These are phyloP conservation scores for Berberis thunbergii DNA, from an alignment of 164 flowering plant species.

Conservation along the genomic window DNA sequence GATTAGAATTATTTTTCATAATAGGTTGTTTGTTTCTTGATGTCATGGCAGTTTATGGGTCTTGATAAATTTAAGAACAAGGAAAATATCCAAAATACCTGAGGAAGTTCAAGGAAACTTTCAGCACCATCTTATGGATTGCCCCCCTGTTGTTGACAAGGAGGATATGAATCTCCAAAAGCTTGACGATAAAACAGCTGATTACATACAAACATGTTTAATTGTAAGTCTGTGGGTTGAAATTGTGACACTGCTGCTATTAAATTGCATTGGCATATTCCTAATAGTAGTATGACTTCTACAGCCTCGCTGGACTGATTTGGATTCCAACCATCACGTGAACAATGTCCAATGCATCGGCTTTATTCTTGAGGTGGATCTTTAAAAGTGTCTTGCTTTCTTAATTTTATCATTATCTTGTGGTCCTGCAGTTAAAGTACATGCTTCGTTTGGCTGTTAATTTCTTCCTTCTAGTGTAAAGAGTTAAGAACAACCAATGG, in stretches of 20 bases:
- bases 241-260: not conserved
- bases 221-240: slow-evolving; percentile 37
- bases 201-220: slow-evolving; percentile 51
- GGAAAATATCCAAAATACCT: slow-evolving; percentile 72
- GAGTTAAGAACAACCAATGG: no score
- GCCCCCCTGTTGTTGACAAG: slow-evolving; percentile 53
- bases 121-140: slow-evolving; percentile 24
- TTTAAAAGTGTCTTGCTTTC: not conserved
- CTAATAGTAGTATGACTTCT: not conserved
- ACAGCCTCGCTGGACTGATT: slow-evolving; percentile 86
- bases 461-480: no score
- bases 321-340: slow-evolving; percentile 92
- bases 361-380: slow-evolving; percentile 83
- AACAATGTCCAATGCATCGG: slow-evolving; percentile 87
- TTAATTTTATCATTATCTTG: not conserved
- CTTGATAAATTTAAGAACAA: slow-evolving; percentile 76
- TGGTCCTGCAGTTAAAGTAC: no score
- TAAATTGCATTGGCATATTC: not conserved
- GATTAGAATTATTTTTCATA: not conserved
- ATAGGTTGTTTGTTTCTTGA: not conserved
- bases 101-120: slow-evolving; percentile 64
- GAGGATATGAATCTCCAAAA: slow-evolving; percentile 60
- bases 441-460: no score
- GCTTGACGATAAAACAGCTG: slow-evolving; percentile 53
- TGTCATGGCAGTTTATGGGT: slow-evolving; percentile 61